Conservation (phyloP, 2,329 filamentous ascomycete genomes). For the Calonectria fujianensis region DNA sequence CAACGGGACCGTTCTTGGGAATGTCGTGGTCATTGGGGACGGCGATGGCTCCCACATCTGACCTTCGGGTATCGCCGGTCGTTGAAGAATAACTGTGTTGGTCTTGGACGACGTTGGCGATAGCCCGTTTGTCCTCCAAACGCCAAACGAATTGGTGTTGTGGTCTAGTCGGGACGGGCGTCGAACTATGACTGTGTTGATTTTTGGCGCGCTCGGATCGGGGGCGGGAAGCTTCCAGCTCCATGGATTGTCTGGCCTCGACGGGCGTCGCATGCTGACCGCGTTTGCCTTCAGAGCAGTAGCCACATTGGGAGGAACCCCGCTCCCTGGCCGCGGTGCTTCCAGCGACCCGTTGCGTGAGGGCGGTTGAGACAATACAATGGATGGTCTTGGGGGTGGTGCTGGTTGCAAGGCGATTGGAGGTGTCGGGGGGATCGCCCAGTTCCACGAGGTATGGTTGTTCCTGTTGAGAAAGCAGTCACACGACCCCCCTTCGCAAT, state of each 20-base stretch:
- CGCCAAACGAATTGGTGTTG: constrained; percentile 13
- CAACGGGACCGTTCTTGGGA: not conserved
- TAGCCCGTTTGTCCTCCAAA: constrained; percentile 10
- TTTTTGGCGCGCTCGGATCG: constrained; percentile 32
- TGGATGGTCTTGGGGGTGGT: constrained; percentile 24
- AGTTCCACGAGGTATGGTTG: constrained; percentile 39
- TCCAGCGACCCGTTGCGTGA: not conserved
- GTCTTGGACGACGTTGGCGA: constrained; percentile 4
- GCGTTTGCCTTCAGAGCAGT: constrained; percentile 28
- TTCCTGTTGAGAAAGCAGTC: not conserved
- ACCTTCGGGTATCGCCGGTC: not conserved
- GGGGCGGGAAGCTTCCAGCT: constrained; percentile 37
- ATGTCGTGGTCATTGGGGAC: not conserved
- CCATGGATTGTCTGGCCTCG: constrained; percentile 37
- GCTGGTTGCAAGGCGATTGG: constrained; percentile 27
- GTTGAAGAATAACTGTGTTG: constrained; percentile 15
- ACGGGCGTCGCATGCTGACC: constrained; percentile 35
- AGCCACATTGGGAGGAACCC: not conserved
- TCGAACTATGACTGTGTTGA: constrained; percentile 40
- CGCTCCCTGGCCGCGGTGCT: not conserved
- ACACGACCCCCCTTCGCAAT: not conserved
- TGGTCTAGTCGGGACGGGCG: constrained; percentile 28
- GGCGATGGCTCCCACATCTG: constrained; percentile 8
- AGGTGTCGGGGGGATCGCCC: constrained; percentile 28
- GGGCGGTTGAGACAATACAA: constrained; percentile 4